Evolutionary conservation across 768 basidiomycete species (phyloP).

Genomic region (Cyclocybe aegerita): DNA sequence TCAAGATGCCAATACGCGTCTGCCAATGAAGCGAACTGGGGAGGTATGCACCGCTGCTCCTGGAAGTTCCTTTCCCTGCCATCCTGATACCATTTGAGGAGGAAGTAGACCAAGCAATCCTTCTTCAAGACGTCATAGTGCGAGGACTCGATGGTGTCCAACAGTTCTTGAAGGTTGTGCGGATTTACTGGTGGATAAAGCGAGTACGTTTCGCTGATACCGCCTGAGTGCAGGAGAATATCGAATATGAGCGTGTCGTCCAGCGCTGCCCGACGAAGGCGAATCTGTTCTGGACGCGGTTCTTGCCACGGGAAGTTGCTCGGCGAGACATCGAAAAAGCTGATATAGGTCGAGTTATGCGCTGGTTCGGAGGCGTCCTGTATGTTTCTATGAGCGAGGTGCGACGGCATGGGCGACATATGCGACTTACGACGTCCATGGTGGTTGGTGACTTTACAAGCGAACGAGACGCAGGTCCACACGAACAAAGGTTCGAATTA

Average conservation of each 20-base stretch:
- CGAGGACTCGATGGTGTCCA: constrained; percentile 60
- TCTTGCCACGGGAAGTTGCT: constrained; percentile 60
- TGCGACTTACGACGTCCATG: constrained; percentile 24
- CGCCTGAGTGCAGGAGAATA: constrained; percentile 64
- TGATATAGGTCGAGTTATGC: constrained; percentile 21
- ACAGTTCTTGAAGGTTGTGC: constrained; percentile 50
- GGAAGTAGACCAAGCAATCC: constrained; percentile 77
- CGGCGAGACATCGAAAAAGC: constrained; percentile 51
- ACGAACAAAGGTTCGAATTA: too few relatives aligned
- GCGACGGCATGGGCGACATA: not conserved
- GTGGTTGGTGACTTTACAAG: too few relatives aligned
- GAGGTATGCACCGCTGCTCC: constrained; percentile 60
- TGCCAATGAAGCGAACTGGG: constrained; percentile 73
- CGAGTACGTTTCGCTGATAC: constrained; percentile 55
- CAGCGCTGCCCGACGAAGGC: constrained; percentile 59
- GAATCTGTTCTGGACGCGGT: constrained; percentile 54
- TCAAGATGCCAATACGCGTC: constrained; percentile 88
- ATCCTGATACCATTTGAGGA: constrained; percentile 79
- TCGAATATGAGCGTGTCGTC: constrained; percentile 72
- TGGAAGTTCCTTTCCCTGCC: constrained; percentile 52
- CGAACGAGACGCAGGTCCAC: too few relatives aligned
- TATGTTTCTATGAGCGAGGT: constrained; percentile 1
- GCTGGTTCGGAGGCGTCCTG: constrained; percentile 20
- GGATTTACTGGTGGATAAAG: constrained; percentile 70
- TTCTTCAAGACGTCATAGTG: constrained; percentile 76